Percentiles rank a stretch among this genome's conserved stretches.
phyloP scores from a whole-genome alignment of 2,329 filamentous ascomycete genomes.

The Curvularia eragrostidis region DNA sequence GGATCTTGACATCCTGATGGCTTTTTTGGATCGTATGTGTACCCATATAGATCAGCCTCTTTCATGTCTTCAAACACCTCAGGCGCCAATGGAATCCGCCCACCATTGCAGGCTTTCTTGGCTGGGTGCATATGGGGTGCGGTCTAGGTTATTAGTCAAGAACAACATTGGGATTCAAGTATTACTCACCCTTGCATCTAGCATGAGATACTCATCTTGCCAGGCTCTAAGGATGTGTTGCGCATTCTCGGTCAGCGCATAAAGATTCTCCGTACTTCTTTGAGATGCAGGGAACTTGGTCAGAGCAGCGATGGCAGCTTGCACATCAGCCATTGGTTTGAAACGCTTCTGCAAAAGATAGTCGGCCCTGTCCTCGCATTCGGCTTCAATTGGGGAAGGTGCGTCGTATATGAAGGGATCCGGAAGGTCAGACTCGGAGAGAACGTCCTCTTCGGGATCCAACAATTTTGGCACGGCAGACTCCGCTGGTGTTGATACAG shows the following conservation, averaged over 20 bases:
- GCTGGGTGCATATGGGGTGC: slow-evolving; percentile 58
- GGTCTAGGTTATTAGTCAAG: slow-evolving; percentile 47
- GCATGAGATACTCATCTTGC: slow-evolving; percentile 65
- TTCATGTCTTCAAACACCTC: slow-evolving; percentile 66
- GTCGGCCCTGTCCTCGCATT: slow-evolving; percentile 52
- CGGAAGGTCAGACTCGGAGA: slow-evolving; percentile 48
- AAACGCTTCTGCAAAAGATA: slow-evolving; percentile 52
- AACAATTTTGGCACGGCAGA: slow-evolving; percentile 32
- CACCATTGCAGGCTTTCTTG: slow-evolving; percentile 59
- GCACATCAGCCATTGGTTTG: slow-evolving; percentile 52
- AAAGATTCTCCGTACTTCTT: slow-evolving; percentile 61
- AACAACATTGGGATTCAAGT: slow-evolving; percentile 24
- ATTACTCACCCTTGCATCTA: slow-evolving; percentile 54
- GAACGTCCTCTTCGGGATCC: slow-evolving; percentile 43
- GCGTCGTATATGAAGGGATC: slow-evolving; percentile 44
- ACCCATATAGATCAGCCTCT: slow-evolving; percentile 67
- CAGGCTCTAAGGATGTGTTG: slow-evolving; percentile 60
- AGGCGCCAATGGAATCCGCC: slow-evolving; percentile 54
- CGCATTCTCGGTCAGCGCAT: slow-evolving; percentile 62
- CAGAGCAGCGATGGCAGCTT: slow-evolving; percentile 52
- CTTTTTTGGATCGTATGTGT: slow-evolving; percentile 62
- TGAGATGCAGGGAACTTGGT: slow-evolving; percentile 52
- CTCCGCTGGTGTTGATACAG: slow-evolving; percentile 35
- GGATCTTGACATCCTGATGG: slow-evolving; percentile 62
- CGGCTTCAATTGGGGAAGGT: slow-evolving; percentile 36